phyloP scores from a whole-genome alignment of 805 yeast genomes.

The Starmerella khaoyaiensis region DNA sequence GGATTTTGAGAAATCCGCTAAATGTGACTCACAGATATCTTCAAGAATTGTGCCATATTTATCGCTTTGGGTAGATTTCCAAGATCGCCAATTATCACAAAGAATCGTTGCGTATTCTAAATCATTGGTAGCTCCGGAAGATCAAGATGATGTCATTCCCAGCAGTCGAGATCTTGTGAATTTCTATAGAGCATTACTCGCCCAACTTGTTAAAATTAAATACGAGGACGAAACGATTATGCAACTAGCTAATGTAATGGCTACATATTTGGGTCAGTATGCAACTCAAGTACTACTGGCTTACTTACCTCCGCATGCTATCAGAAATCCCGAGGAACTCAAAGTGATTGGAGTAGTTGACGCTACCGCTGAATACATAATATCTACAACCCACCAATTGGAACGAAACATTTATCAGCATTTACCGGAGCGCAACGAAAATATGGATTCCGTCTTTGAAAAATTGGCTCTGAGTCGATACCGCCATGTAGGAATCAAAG shows the following conservation, averaged over 20 bases:
- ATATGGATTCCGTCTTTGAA: conserved; percentile 12
- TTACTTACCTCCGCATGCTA: conserved; percentile 32
- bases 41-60: conserved; percentile 75
- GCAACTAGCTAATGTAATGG: conserved; percentile 46
- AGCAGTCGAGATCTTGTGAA: conserved; percentile 82
- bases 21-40: conserved; percentile 38
- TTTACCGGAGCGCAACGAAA: conserved; percentile 1
- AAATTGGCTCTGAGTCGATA: conserved; percentile 7
- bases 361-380: conserved; percentile 83
- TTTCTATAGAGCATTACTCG: conserved; percentile 54
- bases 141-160: conserved; percentile 48
- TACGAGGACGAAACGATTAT: conserved; percentile 30
- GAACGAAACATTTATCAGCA: conserved; percentile 36
- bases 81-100: conserved; percentile 45
- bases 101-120: conserved; percentile 42
- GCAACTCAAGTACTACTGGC: conserved; percentile 39
- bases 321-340: conserved; percentile 44
- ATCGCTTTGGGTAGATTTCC: conserved; percentile 74
- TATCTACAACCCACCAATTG: conserved; percentile 62
- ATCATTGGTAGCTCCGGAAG: conserved; percentile 28
- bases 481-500: conserved; percentile 12
- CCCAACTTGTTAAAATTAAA: conserved; percentile 52
- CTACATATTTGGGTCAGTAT: conserved; percentile 52
- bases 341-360: conserved; percentile 56
- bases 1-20: conserved; percentile 60